Evolutionary conservation across 2,329 filamentous ascomycete species (phyloP).

Genomic region (Orbilia oligospora): DNA sequence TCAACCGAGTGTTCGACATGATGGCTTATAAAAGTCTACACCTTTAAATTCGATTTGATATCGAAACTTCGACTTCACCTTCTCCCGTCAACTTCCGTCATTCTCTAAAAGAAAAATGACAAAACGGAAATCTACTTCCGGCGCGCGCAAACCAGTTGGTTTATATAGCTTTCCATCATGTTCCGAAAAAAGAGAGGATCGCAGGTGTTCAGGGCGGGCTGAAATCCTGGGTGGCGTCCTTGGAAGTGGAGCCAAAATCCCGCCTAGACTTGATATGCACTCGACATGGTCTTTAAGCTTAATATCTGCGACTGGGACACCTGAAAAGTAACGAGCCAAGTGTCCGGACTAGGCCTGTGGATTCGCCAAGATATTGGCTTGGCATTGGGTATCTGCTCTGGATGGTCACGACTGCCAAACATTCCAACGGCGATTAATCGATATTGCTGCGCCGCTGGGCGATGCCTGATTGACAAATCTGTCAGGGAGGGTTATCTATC

Average conservation of each 20-base stretch:
- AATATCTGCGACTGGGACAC: not conserved
- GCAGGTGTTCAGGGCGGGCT: not conserved
- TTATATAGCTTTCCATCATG: not conserved
- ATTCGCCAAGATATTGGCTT: conserved; percentile 4
- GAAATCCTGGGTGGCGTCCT: conserved; percentile 18
- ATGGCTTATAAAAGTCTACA: not conserved
- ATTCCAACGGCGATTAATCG: too few species aligned
- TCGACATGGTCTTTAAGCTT: not conserved
- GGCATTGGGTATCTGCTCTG: not conserved
- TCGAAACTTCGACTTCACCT: not conserved
- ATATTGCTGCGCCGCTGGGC: too few species aligned
- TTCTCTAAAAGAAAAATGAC: not conserved
- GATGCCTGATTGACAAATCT: too few species aligned
- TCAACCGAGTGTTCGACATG: not conserved
- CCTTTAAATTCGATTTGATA: not conserved
- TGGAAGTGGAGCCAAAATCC: conserved; percentile 21
- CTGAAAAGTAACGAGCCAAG: too few species aligned
- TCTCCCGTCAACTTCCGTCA: not conserved
- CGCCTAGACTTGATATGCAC: conserved; percentile 18
- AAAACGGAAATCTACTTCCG: not conserved
- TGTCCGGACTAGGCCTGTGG: not conserved
- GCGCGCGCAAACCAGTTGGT: not conserved
- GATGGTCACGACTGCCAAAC: too few species aligned
- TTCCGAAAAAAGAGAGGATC: not conserved
- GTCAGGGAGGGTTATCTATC: too few species aligned